Evolutionary conservation across 495 filamentous ascomycete genomes (phyloP), one percentile per base, ranked within the genome.

Genomic region (Xylaria acuta): DNA sequence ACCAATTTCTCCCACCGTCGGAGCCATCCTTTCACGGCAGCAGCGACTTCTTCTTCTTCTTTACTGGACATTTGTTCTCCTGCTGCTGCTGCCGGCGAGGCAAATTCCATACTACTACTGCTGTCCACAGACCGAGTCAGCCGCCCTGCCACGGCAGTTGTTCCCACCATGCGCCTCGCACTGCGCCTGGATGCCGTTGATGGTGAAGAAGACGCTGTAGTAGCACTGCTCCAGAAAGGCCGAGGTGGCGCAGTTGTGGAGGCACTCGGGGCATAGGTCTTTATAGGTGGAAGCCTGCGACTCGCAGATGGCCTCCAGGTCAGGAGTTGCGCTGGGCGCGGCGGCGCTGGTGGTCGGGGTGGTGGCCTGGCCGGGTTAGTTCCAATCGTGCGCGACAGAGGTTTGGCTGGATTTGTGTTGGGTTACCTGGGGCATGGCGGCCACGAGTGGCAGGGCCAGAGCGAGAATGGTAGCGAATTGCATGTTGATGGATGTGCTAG

Each of bases 401-500:
- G n/a, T n/a, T n/a, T n/a, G n/a, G n/a, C n/a, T n/a, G n/a, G n/a
- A n/a, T n/a, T n/a, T n/a, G n/a, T n/a, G n/a, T n/a, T n/a, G n/a
- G n/a, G n/a, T 49, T 62, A 62, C 53, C 53, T 59, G 67, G 67
- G 67, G 56, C 3, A 62, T 2, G 20, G 67, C 67, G 54, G 67
- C 67, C 67, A 62, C 67, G 22, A 69, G 53, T 40, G 67, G 67
- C 40, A 49, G 5, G 25, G n/a, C 53, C 1, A 69, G 25, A n/a
- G 67, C 67, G 67, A 69, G 67, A 11, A 69, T 18, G 16, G 67
- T 43, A 9, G 53, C 32, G 67, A 69, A 69, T 22, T 69, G 67
- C 67, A 69, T 69, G 12, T 59, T 69, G 67, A 59, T 43, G 40
- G n/a, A 58, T 66, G n/a, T 32, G 18, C 0, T 6, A 22, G 41